Evolutionary conservation across 306 rosid species (phyloP).

Genomic region (Sophora flavescens): DNA sequence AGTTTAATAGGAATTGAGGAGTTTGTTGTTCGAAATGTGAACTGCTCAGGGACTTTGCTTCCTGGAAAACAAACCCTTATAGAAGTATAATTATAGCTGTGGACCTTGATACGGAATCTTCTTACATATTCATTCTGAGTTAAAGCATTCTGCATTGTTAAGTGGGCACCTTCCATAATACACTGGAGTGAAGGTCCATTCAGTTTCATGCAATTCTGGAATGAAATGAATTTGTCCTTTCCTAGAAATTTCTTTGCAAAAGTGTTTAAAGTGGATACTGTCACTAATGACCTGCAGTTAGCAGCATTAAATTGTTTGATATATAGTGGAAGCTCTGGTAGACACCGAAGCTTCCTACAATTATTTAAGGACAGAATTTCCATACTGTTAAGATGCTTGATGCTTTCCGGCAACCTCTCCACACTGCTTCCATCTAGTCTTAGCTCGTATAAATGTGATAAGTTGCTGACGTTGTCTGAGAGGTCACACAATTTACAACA

Average conservation of each 20-base stretch:
- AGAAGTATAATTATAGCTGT: not conserved
- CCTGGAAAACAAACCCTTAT: constrained; percentile 35
- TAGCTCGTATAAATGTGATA: not conserved
- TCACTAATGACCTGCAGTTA: constrained; percentile 32
- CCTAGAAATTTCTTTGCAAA: not conserved
- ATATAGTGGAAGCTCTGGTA: constrained; percentile 41
- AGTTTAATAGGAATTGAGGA: not conserved
- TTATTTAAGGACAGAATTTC: fast-evolving
- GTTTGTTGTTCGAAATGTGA: not conserved
- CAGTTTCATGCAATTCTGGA: constrained; percentile 4
- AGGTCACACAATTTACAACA: constrained; percentile 5
- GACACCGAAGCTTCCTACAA: constrained; percentile 27
- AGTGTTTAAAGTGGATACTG: not conserved
- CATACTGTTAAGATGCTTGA: not conserved
- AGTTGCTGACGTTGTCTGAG: not conserved
- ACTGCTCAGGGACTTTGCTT: constrained; percentile 21
- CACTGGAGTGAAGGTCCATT: not conserved
- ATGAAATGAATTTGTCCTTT: not conserved
- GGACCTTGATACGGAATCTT: not conserved
- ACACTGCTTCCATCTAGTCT: not conserved
- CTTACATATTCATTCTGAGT: not conserved
- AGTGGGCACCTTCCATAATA: not conserved
- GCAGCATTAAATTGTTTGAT: not conserved
- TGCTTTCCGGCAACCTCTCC: constrained; percentile 25
- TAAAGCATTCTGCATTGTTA: not conserved